A percentile compares a stretch with the other conserved stretches of the same genome.
phyloP scores from a whole-genome alignment of 148 eudicot genomes.

The Fallopia convolvulus region DNA sequence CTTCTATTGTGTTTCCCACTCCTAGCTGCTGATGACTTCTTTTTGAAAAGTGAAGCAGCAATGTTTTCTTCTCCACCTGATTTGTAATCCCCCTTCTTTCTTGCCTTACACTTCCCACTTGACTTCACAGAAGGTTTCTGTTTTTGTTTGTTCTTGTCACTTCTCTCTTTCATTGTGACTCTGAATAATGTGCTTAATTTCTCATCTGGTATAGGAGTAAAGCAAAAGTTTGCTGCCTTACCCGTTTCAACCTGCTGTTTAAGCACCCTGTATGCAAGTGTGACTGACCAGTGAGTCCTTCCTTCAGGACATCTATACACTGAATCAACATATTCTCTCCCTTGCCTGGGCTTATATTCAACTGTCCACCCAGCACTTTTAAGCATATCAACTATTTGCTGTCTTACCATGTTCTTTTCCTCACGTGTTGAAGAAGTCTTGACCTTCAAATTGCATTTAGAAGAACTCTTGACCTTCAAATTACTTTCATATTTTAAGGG shows the following conservation, averaged over 20 bases:
- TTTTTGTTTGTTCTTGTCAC: conserved; percentile 27
- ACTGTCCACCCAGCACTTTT: conserved; percentile 71
- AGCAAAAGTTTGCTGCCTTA: conserved; percentile 27
- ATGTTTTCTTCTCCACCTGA: conserved; percentile 11
- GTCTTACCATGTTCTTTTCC: conserved; percentile 45
- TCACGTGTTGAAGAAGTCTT: conserved; percentile 16
- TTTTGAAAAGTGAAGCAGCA: conserved; percentile 14
- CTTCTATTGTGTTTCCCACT: conserved; percentile 33
- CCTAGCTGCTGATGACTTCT: conserved; percentile 25
- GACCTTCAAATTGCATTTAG: conserved; percentile 13
- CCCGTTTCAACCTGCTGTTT: conserved; percentile 49
- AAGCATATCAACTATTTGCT: conserved; percentile 59
- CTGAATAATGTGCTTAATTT: conserved; percentile 53
- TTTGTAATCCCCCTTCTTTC: conserved; percentile 11
- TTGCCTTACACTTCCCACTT: conserved; percentile 12
- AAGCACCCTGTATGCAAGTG: conserved; percentile 57
- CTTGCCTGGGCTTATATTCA: conserved; percentile 53
- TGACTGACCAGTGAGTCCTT: conserved; percentile 73
- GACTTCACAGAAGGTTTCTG: conserved; percentile 15
- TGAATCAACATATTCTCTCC: conserved; percentile 50
- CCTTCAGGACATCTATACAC: conserved; percentile 62
- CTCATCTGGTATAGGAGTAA: conserved; percentile 61
- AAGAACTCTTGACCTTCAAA: neutral
- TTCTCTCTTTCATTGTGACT: conserved; percentile 28
- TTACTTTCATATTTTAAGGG: conserved; percentile 11